Base-by-base conservation (phyloP, 371 early-diverging fungal genomes). In the Mortierella sp. region DNA sequence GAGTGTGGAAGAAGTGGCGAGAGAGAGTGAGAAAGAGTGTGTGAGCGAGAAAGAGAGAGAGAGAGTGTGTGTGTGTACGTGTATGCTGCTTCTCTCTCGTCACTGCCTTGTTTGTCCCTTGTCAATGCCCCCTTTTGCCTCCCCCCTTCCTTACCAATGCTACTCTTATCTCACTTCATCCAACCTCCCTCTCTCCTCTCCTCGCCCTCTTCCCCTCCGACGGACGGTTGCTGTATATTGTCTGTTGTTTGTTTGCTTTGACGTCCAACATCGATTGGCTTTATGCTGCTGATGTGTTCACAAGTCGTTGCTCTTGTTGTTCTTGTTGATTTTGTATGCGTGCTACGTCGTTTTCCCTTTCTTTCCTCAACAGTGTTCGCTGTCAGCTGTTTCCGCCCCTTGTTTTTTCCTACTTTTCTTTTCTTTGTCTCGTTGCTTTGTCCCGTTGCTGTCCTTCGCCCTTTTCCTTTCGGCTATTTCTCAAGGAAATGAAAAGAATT, bases 301-400 rank as follows among this genome's bases (percentile, higher is more conserved):
- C 34, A 47, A 28, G 34, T 45, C 16, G 63, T 38, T 34, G 57
- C 57, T 11, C 57, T n/a, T 13, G 11, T 26, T 57, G n/a, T 26
- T 26, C n/a, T 9, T 55, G 1, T 55, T 48, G 50, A n/a, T 55
- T 28, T 28, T 50, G 50, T 50, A 13, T 50, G 50, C 16, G 13
- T 16, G 16, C 45, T 65, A 4, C 60, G 57, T 55, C n/a, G 68
- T 73, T 38, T 42, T 45, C n/a, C 70, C 45, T 50, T 50, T 50
- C 50, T 16, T 63, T 50, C 31, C 42, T 65, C 52, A 28, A 26
- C 0, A 63, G 31, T 19, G 44, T 34, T 31, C 68, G 19, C 14
- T 42, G 75, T 79, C 80, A 79, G 80, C 80, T 79, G 78, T 70
- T 42, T 72, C 74, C 70, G 68, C 76, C 60, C 70, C 74, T 48